Base-by-base conservation (phyloP, 2,329 filamentous ascomycete species). In the Clarireedia paspali region DNA sequence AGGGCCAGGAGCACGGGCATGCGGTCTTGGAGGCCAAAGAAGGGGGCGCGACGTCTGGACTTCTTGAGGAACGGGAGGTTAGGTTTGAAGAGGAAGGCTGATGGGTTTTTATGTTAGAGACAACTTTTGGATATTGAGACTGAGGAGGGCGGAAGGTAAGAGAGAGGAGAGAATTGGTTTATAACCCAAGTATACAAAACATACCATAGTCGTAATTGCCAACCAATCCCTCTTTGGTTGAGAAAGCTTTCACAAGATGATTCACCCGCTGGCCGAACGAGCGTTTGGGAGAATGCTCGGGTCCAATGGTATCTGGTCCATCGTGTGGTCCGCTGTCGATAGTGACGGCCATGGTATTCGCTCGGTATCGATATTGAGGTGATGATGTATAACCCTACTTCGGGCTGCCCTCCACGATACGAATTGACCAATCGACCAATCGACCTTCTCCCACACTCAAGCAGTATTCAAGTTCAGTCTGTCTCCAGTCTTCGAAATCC, bases 161-260 rank as follows among this genome's bases (percentile, higher is more conserved):
- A 20, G 20, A 30, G 27, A 10, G 12, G 38, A 40, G 38, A 14
- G n/a, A 23, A 23, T 45, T 45, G 6, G 10, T 1, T 10, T 14
- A 40, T 40, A n/a, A 14, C 36, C 2, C 36, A 30, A 30, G 9
- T 10, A 49, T 30, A 20, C 80, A 88, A 23, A 44, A 14, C 59
- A 56, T 56, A 66, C 64, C 88, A 78, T 96, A 96, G 77, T 96
- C 88, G 71, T 96, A 96, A 64, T 84, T 78, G 60, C 91, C 91
- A 55, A 96, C 71, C 26, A 96, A 78, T 12, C 91, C 91, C 76
- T 75, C 74, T 69, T 73, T 79, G 12, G 76, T 78, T 0, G 76
- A 78, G 59, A 78, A 75, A 3, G 75, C 72, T 57, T 72, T 75
- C 1, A 66, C 64, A 48, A 74, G 57, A n/a, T 71, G 68, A 54